phyloP scores from a whole-genome alignment of 345 rosid genomes.

The Corchorus olitorius region DNA sequence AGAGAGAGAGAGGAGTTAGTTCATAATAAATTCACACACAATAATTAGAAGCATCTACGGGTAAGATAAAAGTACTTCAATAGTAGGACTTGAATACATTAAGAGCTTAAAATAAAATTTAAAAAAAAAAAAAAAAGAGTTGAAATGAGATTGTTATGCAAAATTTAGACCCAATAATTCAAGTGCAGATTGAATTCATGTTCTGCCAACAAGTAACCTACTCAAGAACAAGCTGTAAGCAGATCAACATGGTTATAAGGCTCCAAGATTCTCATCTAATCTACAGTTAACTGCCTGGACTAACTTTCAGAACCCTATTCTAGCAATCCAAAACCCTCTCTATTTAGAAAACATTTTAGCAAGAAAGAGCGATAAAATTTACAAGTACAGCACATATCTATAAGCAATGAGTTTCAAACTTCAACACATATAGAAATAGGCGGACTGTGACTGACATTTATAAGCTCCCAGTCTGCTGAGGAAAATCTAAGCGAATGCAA shows the following conservation, averaged over 20 bases:
- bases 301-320: background rate
- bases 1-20: background rate
- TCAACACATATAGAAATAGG: background rate
- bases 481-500: background rate
- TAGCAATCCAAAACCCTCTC: no score
- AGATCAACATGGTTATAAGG: background rate
- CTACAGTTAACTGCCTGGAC: background rate
- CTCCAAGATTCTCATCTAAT: background rate
- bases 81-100: background rate
- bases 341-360: background rate
- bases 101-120: background rate
- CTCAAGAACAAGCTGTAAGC: background rate
- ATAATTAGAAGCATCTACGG: background rate
- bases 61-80: background rate
- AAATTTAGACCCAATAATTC: constrained; percentile 6
- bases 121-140: no score
- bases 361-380: background rate
- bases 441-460: background rate
- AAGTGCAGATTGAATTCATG: background rate
- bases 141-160: background rate
- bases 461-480: background rate
- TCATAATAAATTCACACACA: background rate
- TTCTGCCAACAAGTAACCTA: background rate
- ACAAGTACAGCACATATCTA: background rate
- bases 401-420: background rate